Conservation (phyloP, 1,284 basidiomycete genomes). For the Stygiomarasmius scandens region DNA sequence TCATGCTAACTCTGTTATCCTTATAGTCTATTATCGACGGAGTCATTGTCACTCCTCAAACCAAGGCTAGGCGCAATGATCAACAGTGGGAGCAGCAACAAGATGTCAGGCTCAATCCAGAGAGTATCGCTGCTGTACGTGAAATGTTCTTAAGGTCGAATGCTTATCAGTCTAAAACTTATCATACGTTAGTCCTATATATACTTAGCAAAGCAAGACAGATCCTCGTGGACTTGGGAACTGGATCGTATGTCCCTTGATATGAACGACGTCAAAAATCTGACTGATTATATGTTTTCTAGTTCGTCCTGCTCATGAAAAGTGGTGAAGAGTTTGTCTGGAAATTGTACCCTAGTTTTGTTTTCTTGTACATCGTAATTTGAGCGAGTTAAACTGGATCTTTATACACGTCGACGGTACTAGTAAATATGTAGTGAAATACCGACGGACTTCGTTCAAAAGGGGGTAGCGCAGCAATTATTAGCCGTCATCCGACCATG, state of each 20-base stretch:
- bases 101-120: constrained; percentile 55
- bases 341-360: too few species aligned
- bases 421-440: too few species aligned
- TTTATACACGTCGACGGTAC: too few species aligned
- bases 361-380: too few species aligned
- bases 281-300: background rate
- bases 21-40: constrained; percentile 64
- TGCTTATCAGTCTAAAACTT: background rate
- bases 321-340: constrained; percentile 1
- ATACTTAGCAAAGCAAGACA: constrained; percentile 7
- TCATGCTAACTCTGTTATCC: background rate
- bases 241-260: too few species aligned
- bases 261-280: too few species aligned
- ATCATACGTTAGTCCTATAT: constrained; percentile 6
- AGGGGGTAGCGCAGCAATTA: too few species aligned
- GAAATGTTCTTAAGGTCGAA: constrained; percentile 13
- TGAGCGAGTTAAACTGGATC: too few species aligned
- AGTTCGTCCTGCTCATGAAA: constrained; percentile 5
- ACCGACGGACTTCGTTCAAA: too few species aligned
- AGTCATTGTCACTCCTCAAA: constrained; percentile 55
- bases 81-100: constrained; percentile 49
- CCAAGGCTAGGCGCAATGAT: constrained; percentile 27
- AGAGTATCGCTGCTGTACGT: constrained; percentile 66
- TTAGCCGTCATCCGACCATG: too few species aligned
- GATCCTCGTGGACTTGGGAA: background rate